Evolutionary conservation across 352 stramenopile genomes (phyloP).

Genomic region (Pythium chondricola): DNA sequence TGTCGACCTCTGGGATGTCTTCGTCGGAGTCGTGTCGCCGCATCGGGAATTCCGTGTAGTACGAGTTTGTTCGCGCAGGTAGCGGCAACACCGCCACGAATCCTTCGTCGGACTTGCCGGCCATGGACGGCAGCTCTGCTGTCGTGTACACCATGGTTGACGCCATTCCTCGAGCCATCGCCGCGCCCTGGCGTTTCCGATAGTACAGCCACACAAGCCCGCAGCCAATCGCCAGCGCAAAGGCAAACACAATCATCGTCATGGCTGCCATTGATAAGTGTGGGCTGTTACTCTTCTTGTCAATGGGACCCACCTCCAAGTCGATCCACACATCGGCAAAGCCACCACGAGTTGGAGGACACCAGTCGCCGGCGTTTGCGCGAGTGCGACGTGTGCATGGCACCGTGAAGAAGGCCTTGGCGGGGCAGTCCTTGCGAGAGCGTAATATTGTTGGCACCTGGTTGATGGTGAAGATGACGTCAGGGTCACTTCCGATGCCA

Average conservation of each 20-base stretch:
- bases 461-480: conserved; percentile 48
- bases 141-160: conserved; percentile 7
- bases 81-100: conserved; percentile 1
- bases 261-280: conserved; percentile 2
- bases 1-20: conserved; percentile 5
- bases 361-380: conserved; percentile 22
- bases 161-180: background rate
- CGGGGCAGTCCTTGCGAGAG: conserved; percentile 23
- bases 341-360: conserved; percentile 20
- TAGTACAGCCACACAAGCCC: conserved; percentile 1
- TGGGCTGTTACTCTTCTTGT: background rate
- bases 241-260: background rate
- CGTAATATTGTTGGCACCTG: conserved; percentile 19
- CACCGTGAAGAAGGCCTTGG: conserved; percentile 33
- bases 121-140: conserved; percentile 1
- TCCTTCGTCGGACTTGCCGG: conserved; percentile 9
- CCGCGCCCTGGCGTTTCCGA: conserved; percentile 5
- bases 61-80: conserved; percentile 4
- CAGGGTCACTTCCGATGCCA: background rate
- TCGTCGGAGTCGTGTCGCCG: background rate
- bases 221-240: background rate
- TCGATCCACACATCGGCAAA: conserved; percentile 43
- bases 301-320: background rate
- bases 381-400: conserved; percentile 25
- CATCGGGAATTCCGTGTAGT: background rate